Evolutionary conservation across 768 basidiomycete genomes (phyloP).

Genomic region (Lactarius evosmus): DNA sequence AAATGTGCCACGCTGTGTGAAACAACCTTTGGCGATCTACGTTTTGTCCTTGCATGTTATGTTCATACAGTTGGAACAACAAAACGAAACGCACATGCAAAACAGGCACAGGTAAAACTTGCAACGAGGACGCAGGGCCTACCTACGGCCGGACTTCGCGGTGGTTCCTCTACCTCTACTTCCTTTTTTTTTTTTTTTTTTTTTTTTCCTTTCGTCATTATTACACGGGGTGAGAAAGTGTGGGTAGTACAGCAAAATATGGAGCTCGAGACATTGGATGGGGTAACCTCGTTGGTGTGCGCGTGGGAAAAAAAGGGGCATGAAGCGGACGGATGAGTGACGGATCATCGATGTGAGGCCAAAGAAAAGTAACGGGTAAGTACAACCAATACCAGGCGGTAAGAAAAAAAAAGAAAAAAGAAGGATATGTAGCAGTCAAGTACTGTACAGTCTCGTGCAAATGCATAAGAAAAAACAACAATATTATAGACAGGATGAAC

Average conservation of each 20-base stretch:
- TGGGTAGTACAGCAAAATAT: not conserved
- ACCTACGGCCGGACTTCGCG: not conserved
- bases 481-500: not conserved
- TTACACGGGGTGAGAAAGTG: not conserved
- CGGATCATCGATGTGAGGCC: too few relatives aligned
- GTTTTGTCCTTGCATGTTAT: not conserved
- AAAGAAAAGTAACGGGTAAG: not conserved
- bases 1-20: too few relatives aligned
- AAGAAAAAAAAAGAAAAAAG: not conserved
- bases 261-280: not conserved
- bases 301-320: not conserved
- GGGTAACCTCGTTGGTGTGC: not conserved
- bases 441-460: constrained; percentile 13
- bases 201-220: not conserved
- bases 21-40: not conserved
- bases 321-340: not conserved
- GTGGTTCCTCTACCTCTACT: not conserved
- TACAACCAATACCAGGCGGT: not conserved
- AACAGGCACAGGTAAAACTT: not conserved
- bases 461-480: not conserved
- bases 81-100: not conserved
- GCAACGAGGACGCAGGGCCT: not conserved
- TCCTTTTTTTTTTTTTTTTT: not conserved
- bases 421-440: constrained; percentile 5
- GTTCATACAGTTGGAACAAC: too few relatives aligned